A percentile compares a stretch with the other conserved stretches of the same genome.
Conservation (phyloP, 2,329 filamentous ascomycete genomes). For the Pestalotiopsis sp. region DNA sequence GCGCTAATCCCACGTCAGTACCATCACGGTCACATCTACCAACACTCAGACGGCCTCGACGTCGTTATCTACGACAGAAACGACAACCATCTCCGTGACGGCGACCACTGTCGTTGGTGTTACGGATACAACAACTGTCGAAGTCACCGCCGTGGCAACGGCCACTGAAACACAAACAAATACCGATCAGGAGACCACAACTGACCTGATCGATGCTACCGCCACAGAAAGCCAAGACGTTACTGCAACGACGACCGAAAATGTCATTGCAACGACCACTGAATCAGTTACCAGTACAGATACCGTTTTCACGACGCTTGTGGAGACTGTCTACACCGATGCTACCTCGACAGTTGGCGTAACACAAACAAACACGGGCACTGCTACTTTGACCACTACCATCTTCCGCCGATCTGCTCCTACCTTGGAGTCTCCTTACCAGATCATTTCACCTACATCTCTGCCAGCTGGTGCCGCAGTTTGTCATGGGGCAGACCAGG, state of each 20-base stretch:
- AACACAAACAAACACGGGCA: background rate
- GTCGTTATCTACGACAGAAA: background rate
- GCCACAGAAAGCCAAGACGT: background rate
- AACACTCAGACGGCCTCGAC: background rate
- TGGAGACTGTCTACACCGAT: background rate
- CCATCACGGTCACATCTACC: background rate
- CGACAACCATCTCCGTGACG: background rate
- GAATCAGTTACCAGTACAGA: background rate
- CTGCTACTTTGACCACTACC: background rate
- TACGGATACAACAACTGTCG: background rate
- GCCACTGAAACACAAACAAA: background rate
- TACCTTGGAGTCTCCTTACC: background rate
- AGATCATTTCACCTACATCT: background rate
- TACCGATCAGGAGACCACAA: background rate
- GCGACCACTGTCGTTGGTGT: background rate
- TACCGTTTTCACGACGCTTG: background rate
- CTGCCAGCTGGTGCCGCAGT: background rate
- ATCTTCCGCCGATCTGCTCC: background rate
- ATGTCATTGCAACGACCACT: background rate
- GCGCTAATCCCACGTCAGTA: background rate
- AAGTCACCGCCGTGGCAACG: constrained; percentile 1
- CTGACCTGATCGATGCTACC: background rate
- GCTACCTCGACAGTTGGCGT: background rate
- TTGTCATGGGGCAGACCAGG: background rate
- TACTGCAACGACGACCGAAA: background rate